Evolutionary conservation across 768 basidiomycete genomes (phyloP).

Genomic region (Pilatotrama ljubarskyi): DNA sequence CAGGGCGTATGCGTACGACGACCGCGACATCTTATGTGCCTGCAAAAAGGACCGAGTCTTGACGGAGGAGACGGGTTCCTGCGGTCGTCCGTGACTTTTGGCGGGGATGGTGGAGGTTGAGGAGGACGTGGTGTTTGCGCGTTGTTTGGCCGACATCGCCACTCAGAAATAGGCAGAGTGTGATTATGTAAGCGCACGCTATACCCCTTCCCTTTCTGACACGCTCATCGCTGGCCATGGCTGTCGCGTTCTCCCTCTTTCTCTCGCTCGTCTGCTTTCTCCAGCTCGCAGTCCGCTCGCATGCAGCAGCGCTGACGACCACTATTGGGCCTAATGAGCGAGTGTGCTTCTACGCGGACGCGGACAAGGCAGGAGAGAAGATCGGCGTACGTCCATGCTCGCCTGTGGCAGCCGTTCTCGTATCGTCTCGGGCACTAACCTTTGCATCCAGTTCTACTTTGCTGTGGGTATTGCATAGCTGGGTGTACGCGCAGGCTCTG

Average conservation of each 20-base stretch:
- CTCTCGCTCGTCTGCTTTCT: constrained; percentile 24
- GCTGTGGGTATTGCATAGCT: constrained; percentile 56
- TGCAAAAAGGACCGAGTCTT: neutral
- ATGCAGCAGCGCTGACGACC: constrained; percentile 76
- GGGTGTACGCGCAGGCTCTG: neutral
- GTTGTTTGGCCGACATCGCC: constrained; percentile 23
- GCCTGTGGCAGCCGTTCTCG: neutral
- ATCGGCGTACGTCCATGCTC: constrained; percentile 61
- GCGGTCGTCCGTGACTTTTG: neutral
- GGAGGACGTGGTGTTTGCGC: constrained; percentile 28
- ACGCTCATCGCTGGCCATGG: constrained; percentile 26
- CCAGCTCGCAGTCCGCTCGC: constrained; percentile 21
- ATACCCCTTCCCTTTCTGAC: constrained; percentile 16
- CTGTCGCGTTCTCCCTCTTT: constrained; percentile 19
- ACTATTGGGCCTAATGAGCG: constrained; percentile 76
- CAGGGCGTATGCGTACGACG: neutral
- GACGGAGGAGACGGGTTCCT: no score
- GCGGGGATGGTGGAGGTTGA: constrained; percentile 6
- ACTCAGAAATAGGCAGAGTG: constrained; percentile 3
- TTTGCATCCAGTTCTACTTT: constrained; percentile 82
- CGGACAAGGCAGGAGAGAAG: constrained; percentile 94
- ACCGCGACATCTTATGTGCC: neutral
- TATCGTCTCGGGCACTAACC: neutral
- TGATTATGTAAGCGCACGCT: constrained; percentile 18
- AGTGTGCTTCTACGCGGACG: constrained; percentile 93